Conservation (phyloP, 495 filamentous ascomycete species). For the Glutinoglossum americanum region DNA sequence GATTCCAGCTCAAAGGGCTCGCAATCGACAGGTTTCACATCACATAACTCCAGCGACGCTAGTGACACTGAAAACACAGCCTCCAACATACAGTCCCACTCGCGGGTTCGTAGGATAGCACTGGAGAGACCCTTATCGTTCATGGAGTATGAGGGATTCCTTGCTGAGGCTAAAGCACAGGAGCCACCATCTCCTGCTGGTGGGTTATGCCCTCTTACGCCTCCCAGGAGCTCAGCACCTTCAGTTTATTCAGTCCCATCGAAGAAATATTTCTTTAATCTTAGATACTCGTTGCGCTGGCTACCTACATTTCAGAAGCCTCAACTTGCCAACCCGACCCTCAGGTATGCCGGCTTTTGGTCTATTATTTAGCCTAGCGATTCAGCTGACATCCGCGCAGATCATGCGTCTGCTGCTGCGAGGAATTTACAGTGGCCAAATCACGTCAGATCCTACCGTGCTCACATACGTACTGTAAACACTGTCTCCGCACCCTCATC, state of each 20-base stretch:
- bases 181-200: no score
- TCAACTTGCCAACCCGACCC: not conserved
- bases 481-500: conserved; percentile 27
- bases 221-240: not conserved
- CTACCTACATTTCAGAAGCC: not conserved
- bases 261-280: not conserved
- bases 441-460: conserved; percentile 24
- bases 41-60: not conserved
- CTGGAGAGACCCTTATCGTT: not conserved
- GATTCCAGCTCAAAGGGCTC: not conserved
- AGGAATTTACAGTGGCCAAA: conserved; percentile 20
- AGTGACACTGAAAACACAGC: not conserved
- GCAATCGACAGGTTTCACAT: conserved; percentile 1
- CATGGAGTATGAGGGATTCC: not conserved
- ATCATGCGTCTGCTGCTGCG: conserved; percentile 29
- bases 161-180: not conserved
- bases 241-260: not conserved
- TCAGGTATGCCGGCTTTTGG: not conserved
- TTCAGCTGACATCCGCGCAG: conserved; percentile 12
- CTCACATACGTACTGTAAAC: conserved; percentile 28
- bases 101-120: not conserved
- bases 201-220: not conserved
- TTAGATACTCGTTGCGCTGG: not conserved
- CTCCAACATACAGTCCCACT: not conserved
- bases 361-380: not conserved